These are phyloP conservation scores for Monosporozyma solicola DNA, from an alignment of 805 yeast species.

Conservation along the genomic window DNA sequence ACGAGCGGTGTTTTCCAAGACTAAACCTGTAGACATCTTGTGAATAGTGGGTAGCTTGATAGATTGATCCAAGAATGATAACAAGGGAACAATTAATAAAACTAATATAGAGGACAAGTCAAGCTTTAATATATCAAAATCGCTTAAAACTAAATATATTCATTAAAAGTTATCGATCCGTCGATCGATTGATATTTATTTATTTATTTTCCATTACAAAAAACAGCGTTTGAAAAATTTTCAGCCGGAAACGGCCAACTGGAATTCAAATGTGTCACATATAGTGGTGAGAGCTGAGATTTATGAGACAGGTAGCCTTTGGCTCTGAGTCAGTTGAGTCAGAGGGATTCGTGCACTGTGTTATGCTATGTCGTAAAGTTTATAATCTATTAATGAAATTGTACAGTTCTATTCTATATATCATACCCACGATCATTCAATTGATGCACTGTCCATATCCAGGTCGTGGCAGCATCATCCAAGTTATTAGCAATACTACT, in stretches of 20 bases:
- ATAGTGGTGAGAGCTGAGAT: neutral
- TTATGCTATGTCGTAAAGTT: neutral
- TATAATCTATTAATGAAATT: neutral
- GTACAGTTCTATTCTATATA: conserved; percentile 10
- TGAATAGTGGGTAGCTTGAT: neutral
- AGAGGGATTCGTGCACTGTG: no score
- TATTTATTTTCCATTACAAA: neutral
- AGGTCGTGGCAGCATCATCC: conserved; percentile 56
- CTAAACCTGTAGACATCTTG: conserved; percentile 28
- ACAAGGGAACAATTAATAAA: neutral
- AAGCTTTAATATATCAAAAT: neutral
- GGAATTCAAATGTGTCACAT: neutral
- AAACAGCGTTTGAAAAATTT: neutral
- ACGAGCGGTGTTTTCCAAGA: conserved; percentile 65
- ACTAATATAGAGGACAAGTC: neutral
- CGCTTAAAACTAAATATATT: neutral
- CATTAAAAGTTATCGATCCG: neutral
- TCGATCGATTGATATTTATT: neutral
- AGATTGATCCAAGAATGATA: neutral
- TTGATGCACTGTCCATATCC: conserved; percentile 71
- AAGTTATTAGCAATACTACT: conserved; percentile 49
- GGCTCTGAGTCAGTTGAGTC: neutral
- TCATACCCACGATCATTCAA: conserved; percentile 44
- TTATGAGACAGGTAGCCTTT: no score
- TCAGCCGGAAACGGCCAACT: conserved; percentile 1